A percentile compares a stretch with the other conserved stretches of the same genome.
phyloP scores from a whole-genome alignment of 208 protist genomes.

The Tritrichomonas foetus region DNA sequence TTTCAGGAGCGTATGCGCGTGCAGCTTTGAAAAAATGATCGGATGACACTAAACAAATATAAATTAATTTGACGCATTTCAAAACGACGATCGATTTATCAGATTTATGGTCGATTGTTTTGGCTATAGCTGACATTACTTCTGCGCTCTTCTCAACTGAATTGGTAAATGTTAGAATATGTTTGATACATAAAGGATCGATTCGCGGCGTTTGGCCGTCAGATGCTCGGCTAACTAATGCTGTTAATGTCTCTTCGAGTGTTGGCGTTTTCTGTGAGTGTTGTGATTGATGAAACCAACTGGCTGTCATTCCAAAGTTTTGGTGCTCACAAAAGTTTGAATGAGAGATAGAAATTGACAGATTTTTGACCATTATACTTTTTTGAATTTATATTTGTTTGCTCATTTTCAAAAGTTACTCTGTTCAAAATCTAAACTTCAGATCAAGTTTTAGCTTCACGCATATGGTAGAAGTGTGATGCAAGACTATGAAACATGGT shows the following conservation, averaged over 20 bases:
- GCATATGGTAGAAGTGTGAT: no score
- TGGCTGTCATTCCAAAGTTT: no score
- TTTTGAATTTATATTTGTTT: no score
- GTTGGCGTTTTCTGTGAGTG: no score
- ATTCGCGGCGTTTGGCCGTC: background rate
- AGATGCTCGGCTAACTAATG: background rate
- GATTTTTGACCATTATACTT: no score
- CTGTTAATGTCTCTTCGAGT: background rate
- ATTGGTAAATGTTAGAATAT: background rate
- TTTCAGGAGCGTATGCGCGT: background rate
- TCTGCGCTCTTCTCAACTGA: background rate
- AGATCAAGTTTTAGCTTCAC: no score
- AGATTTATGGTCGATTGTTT: background rate
- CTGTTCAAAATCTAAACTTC: no score
- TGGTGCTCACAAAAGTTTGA: no score
- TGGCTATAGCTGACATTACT: background rate
- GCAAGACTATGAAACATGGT: no score
- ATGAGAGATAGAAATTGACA: no score
- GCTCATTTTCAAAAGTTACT: no score
- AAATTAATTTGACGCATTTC: background rate
- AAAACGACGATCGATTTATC: background rate
- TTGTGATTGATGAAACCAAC: no score
- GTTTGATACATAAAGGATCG: background rate
- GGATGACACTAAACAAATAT: background rate
- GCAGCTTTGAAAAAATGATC: background rate